Base-by-base conservation (phyloP, 371 early-diverging fungal genomes). In the Cokeromyces recurvatus region DNA sequence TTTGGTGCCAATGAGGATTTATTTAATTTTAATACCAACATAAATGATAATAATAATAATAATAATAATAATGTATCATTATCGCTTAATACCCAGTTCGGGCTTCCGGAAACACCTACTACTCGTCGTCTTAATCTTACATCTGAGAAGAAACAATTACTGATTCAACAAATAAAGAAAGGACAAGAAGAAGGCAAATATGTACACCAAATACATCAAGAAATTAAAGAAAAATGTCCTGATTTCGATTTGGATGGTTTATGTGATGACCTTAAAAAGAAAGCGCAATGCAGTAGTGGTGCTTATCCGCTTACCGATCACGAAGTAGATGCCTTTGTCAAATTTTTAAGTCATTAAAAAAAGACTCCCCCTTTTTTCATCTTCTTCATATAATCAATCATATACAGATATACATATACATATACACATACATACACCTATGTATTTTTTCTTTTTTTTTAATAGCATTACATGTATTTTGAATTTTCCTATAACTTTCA, bases 1-100 rank as follows among this genome's bases (percentile, higher is more conserved):
- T 68, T 68, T 51, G 68, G 59, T 35, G 48, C 43, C 1, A 55
- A 46, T 14, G 55, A 57, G 48, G 58, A 57, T 44, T 46, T 68
- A 15, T 62, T 64, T 54, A 55, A 58, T 10, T 36, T 51, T 22
- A n/a, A n/a, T n/a, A n/a, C n/a, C n/a, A n/a, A n/a, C n/a, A n/a
- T n/a, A n/a, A 36, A 46, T 16, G 34, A 16, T 11, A 47, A 32
- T 12, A 32, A 38, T n/a, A 39, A 42, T 29, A 29, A 5, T 29
- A 14, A 9, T 34, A 4, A 14, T 4, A 34, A 5, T 11, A 4
- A 5, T n/a, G n/a, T 6, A 4, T 4, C 11, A 25, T 44, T 44
- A n/a, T 20, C 44, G 9, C 14, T 55, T 21, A 44, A 49, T 23
- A 38, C 55, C 23, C 56, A 55, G 40, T 59, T 59, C 22, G 54